These are phyloP conservation scores for Baorangia bicolor DNA, from an alignment of 768 basidiomycete species.

Conservation along the genomic window DNA sequence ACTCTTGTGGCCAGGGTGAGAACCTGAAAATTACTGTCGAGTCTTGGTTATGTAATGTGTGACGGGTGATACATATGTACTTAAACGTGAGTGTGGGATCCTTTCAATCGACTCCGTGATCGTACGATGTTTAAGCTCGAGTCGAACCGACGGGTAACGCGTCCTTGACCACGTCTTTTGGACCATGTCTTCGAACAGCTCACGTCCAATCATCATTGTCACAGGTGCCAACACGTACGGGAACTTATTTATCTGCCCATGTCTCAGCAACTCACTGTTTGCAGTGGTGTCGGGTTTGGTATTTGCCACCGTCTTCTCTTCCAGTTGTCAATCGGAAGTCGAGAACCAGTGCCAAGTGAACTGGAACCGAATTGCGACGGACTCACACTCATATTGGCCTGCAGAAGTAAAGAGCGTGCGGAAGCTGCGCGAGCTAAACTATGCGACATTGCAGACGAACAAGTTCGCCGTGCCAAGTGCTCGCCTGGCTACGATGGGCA, in stretches of 20 bases:
- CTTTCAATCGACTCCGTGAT: no score
- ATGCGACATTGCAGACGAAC: conserved; percentile 50
- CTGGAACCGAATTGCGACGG: conserved; percentile 43
- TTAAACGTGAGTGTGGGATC: no score
- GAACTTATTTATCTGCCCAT: not conserved
- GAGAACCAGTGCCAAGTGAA: conserved; percentile 28
- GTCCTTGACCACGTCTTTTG: not conserved
- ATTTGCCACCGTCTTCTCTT: conserved; percentile 76
- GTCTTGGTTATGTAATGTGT: no score
- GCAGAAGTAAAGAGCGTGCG: conserved; percentile 64
- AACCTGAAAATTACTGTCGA: no score
- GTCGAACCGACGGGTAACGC: no score
- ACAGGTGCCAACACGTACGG: conserved; percentile 70
- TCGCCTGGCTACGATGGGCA: conserved; percentile 46
- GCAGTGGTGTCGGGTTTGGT: conserved; percentile 80
- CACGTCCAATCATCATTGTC: conserved; percentile 55
- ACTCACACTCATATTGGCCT: conserved; percentile 78
- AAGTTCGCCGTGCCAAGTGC: conserved; percentile 41
- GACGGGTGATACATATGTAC: no score
- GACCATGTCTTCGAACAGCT: conserved; percentile 27
- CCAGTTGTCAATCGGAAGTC: conserved; percentile 54
- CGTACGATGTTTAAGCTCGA: no score
- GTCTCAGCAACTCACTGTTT: conserved; percentile 33
- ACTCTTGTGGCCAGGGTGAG: no score
- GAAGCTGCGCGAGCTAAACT: conserved; percentile 59